phyloP scores from a whole-genome alignment of 768 basidiomycete species.

The Lactarius akahatsu region DNA sequence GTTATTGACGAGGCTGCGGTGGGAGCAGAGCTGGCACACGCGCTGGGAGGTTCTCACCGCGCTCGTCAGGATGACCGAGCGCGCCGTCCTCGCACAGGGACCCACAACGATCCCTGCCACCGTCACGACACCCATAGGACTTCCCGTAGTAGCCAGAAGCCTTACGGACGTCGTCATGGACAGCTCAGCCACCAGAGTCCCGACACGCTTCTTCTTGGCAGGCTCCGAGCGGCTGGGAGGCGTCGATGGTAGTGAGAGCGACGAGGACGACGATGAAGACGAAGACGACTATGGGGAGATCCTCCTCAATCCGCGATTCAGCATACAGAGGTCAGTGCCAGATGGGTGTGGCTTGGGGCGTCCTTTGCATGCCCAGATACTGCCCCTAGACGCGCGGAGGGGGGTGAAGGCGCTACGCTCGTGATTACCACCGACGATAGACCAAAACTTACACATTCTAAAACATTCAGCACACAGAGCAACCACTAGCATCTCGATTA shows the following conservation, averaged over 20 bases:
- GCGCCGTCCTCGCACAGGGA: slow-evolving; percentile 3
- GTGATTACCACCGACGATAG: background rate
- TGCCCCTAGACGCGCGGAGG: slow-evolving; percentile 10
- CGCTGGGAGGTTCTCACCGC: slow-evolving; percentile 30
- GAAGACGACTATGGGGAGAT: slow-evolving; percentile 30
- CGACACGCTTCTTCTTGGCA: slow-evolving; percentile 20
- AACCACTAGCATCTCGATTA: slow-evolving; percentile 4
- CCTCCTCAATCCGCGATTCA: slow-evolving; percentile 26
- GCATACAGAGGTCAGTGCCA: slow-evolving; percentile 11
- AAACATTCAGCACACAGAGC: slow-evolving; percentile 2
- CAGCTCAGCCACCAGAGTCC: background rate
- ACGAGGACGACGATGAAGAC: slow-evolving; percentile 20
- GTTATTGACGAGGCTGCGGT: slow-evolving; percentile 15
- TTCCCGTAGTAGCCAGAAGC: slow-evolving; percentile 22
- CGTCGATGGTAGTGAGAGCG: slow-evolving; percentile 15
- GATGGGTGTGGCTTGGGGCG: background rate
- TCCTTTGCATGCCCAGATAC: slow-evolving; percentile 6
- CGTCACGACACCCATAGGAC: slow-evolving; percentile 24
- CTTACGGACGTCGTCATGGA: slow-evolving; percentile 16
- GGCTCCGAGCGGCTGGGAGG: background rate
- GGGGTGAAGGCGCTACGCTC: slow-evolving; percentile 6
- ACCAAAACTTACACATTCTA: slow-evolving; percentile 13
- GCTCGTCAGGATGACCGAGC: slow-evolving; percentile 26
- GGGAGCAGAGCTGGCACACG: slow-evolving; percentile 28
- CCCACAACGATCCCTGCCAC: slow-evolving; percentile 8